Base-by-base conservation (phyloP, 768 basidiomycete genomes). In the Naganishia vaughanmartiniae region DNA sequence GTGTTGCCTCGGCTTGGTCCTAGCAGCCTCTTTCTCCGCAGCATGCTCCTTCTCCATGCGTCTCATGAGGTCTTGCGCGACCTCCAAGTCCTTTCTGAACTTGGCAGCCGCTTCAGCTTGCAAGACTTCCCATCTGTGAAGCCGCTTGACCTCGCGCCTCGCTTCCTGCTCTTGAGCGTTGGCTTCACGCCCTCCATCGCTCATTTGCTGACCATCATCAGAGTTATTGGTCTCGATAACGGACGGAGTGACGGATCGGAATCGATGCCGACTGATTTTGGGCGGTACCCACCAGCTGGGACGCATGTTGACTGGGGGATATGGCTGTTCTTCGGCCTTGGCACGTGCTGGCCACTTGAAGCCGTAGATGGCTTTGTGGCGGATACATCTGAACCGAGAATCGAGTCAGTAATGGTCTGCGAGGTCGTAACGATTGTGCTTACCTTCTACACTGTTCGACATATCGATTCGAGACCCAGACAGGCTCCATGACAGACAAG, bases 251-350 rank as follows among this genome's bases (percentile, higher is more conserved):
- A 28, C 24, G 24, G 42, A 46, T 12, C 60, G 60, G 33, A 26
- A 45, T 45, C 60, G 60, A 45, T 63, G 42, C 21, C 42, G 39
- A 26, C 60, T 63, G 60, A 63, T 63, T 26, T 63, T 63, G 36
- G 60, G 60, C 0, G 60, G 60, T 26, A 63, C 60, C 60, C 60
- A 63, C 60, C 60, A 63, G n/a, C n/a, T 45, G 11, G 60, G 60
- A 14, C 60, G 60, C 60, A 63, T 42, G 30, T 63, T 63, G 31
- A 46, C 60, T 42, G 60, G 60, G 2, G 60, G 60, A n/a, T 63
- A 63, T 45, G 60, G 60, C 60, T 63, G 60, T 26, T 63, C 60
- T 30, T 63, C 60, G n/a, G 4, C 39, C 33, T 45, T 63, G 21
- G n/a, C 42, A 12, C 60, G 30, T 26, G 60, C 60, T 26, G 60